Evolutionary conservation across 2,329 filamentous ascomycete species (phyloP).

Genomic region (Colletotrichum limetticola): DNA sequence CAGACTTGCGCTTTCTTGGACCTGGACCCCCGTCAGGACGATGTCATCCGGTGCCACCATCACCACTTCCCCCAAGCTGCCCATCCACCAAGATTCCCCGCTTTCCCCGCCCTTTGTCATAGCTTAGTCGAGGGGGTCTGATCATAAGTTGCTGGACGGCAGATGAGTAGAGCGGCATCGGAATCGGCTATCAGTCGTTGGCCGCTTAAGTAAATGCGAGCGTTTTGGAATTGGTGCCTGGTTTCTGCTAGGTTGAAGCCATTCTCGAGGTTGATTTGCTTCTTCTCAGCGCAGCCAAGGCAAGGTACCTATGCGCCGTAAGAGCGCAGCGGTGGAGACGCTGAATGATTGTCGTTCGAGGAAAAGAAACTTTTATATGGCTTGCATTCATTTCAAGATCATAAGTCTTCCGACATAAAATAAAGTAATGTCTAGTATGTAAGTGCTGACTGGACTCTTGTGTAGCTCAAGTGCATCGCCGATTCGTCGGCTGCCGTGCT

Average conservation of each 20-base stretch:
- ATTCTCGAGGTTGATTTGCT: background rate
- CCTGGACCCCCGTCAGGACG: conserved; percentile 1
- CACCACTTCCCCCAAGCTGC: conserved; percentile 5
- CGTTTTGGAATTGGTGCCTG: background rate
- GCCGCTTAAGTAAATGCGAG: background rate
- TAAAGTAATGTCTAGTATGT: background rate
- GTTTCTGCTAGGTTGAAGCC: no score
- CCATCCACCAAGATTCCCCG: conserved; percentile 30
- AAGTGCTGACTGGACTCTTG: background rate
- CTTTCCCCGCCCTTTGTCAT: conserved; percentile 48
- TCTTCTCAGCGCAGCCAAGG: background rate
- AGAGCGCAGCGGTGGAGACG: conserved; percentile 2
- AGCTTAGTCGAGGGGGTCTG: conserved; percentile 39
- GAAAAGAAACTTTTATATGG: background rate
- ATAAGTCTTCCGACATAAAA: background rate
- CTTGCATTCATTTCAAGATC: background rate
- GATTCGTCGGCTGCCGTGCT: background rate
- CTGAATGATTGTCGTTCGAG: background rate
- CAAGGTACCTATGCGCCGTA: background rate
- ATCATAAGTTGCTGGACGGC: background rate
- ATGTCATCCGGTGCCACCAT: conserved; percentile 30
- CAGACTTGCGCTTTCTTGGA: background rate
- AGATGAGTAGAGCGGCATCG: background rate
- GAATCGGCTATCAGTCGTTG: background rate
- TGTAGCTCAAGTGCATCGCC: background rate